Base-by-base conservation (phyloP, 2,329 filamentous ascomycete genomes). In the Pyrenochaeta sp. region DNA sequence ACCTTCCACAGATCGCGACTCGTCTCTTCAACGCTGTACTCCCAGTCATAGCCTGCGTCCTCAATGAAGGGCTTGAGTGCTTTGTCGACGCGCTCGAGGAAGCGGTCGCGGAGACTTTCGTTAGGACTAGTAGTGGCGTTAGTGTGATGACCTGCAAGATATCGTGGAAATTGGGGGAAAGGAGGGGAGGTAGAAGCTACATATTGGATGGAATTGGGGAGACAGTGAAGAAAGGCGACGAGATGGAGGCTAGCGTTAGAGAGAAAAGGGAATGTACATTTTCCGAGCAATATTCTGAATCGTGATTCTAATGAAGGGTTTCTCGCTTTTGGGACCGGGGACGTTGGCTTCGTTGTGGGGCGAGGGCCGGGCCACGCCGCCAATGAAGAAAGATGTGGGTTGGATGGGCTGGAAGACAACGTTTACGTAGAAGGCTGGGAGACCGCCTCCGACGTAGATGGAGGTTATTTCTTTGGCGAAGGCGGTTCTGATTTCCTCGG, bases 371-470 rank as follows among this genome's bases (percentile, higher is more conserved):
- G 53, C 23, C 5, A 62, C 42, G 22, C 65, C 70, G 34, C 69
- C 69, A 13, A 73, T 57, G 48, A 52, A 74, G 36, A 63, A 54
- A 5, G 60, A 57, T 2, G 39, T 41, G 0, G 54, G 43, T 0
- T 56, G 28, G 14, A 72, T 34, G 4, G 60, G 49, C 39, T 72
- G 57, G 63, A 76, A 77, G 37, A 74, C 59, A 5, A 74, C 67
- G 14, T 73, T 65, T 2, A 77, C 74, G 49, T 76, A 77, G 57
- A 77, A 77, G n/a, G 69, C 63, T 0, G 75, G 75, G 2, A 77
- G 67, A 4, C 60, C 48, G 24, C 59, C 48, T 3, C 55, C 15
- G 4, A 49, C 54, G 56, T 77, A 79, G 47, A 76, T 68, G 44
- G 71, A 24, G 34, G 73, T 76, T 22, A 77, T 71, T 45, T 65